These are phyloP conservation scores for Pneumocystis murina DNA, from an alignment of 1,139 yeast genomes.

Conservation along the genomic window DNA sequence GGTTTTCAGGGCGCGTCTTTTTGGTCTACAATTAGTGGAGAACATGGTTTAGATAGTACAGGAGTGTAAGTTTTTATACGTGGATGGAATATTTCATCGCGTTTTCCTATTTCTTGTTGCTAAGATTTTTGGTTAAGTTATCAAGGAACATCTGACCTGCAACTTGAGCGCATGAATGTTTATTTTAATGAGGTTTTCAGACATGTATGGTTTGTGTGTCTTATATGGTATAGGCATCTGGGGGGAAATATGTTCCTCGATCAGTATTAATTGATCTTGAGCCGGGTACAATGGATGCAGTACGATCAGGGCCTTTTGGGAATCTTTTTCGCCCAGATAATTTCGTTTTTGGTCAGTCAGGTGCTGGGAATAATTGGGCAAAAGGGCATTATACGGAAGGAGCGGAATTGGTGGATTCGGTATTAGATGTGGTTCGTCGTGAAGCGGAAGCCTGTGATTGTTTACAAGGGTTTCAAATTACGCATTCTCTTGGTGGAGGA, in stretches of 20 bases:
- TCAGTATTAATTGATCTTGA: conserved; percentile 34
- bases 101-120: not conserved
- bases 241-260: conserved; percentile 32
- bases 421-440: conserved; percentile 32
- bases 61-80: conserved; percentile 30
- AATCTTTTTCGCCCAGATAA: conserved; percentile 34
- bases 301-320: conserved; percentile 31
- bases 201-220: not conserved
- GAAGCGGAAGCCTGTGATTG: conserved; percentile 34
- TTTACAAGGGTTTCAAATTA: conserved; percentile 34
- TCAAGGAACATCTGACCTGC: conserved; percentile 24
- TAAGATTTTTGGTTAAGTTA: conserved; percentile 9
- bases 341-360: conserved; percentile 30
- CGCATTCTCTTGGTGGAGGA: conserved; percentile 36
- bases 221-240: conserved; percentile 20
- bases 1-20: conserved; percentile 7
- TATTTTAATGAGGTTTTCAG: conserved; percentile 19
- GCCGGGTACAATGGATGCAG: conserved; percentile 33
- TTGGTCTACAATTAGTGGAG: conserved; percentile 88
- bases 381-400: conserved; percentile 36
- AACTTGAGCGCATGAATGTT: conserved; percentile 31
- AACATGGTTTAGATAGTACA: conserved; percentile 78
- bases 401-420: conserved; percentile 33
- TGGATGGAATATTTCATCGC: not conserved
- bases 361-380: conserved; percentile 39